Base-by-base conservation (phyloP, 345 rosid genomes). In the Passiflora organensis region DNA sequence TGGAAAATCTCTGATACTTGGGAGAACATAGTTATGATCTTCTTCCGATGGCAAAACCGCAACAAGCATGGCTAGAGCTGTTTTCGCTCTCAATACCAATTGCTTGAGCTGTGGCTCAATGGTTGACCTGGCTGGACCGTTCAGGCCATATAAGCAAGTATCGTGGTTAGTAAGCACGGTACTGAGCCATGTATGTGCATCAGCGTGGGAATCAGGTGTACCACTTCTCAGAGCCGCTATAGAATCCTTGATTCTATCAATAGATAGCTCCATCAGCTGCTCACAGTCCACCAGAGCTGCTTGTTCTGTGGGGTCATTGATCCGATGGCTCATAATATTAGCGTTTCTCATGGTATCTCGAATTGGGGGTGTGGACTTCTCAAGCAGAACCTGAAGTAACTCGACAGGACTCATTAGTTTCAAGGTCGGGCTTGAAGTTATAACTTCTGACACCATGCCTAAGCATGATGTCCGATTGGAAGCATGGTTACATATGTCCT, bases 261-360 rank as follows among this genome's bases (percentile, higher is more conserved):
- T 48, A 21, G 96, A 82, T 42, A 70, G 55, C 11, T 80, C 87
- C 87, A 82, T 70, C 70, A 87, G 63, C 64, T 76, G 80, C 54
- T 67, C 41, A 48, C 89, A 82, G 47, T 87, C 91, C 2, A 43
- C 59, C 44, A 84, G 32, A 20, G 66, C 73, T 5, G 57, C 78
- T 55, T 73, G 61, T 22, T 78, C 77, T 50, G 64, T 54, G 5
- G 61, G 75, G 51, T 64, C 72, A 52, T 79, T 81, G 51, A 70
- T 65, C 49, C 63, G 45, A 23, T 8, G 23, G 60, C 39, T 59
- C 23, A 58, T 41, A 39, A 59, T 38, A 0, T 48, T 56, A 24
- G 76, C 69, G 44, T 39, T 41, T 41, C 13, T 24, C 14, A 71
- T 70, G 10, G 69, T 45, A 1, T 49, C 59, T 57, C 59, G 55